phyloP scores from a whole-genome alignment of 768 basidiomycete genomes.

The Pleurotus pulmonarius region DNA sequence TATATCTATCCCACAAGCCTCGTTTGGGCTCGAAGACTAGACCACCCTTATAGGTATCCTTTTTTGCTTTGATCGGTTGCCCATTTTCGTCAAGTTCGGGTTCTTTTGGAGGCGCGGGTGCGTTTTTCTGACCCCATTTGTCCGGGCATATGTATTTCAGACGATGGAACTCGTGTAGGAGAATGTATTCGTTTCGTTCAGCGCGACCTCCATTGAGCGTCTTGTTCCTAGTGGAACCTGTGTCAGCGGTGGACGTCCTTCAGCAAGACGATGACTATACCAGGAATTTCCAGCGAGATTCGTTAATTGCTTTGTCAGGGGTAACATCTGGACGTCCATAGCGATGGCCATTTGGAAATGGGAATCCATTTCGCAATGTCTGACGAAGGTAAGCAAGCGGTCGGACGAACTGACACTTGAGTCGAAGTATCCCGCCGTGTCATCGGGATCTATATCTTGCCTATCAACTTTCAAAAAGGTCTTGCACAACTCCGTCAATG shows the following conservation, averaged over 20 bases:
- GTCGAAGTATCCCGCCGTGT: constrained; percentile 89
- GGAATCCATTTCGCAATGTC: constrained; percentile 93
- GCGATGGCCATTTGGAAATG: constrained; percentile 98
- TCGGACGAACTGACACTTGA: constrained; percentile 73
- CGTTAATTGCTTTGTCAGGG: constrained; percentile 90
- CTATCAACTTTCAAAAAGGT: constrained; percentile 83
- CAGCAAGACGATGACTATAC: constrained; percentile 37
- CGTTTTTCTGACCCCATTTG: constrained; percentile 83
- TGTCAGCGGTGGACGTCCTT: background rate
- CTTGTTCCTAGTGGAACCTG: constrained; percentile 69
- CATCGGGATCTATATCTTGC: constrained; percentile 95
- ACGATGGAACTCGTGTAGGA: constrained; percentile 95
- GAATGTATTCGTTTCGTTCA: constrained; percentile 98
- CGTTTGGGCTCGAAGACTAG: constrained; percentile 96
- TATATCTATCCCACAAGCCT: constrained; percentile 93
- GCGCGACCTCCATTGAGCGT: constrained; percentile 96
- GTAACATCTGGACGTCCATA: constrained; percentile 88
- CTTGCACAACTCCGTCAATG: constrained; percentile 93
- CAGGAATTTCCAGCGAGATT: constrained; percentile 96
- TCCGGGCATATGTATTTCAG: constrained; percentile 97
- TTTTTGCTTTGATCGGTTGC: constrained; percentile 61
- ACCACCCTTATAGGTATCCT: constrained; percentile 98
- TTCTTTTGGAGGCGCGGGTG: constrained; percentile 41
- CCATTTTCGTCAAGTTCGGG: constrained; percentile 57
- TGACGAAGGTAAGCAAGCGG: constrained; percentile 79